A percentile compares a stretch with the other conserved stretches of the same genome.
phyloP scores from a whole-genome alignment of 805 yeast species.

The Metschnikowia reukaufii region DNA sequence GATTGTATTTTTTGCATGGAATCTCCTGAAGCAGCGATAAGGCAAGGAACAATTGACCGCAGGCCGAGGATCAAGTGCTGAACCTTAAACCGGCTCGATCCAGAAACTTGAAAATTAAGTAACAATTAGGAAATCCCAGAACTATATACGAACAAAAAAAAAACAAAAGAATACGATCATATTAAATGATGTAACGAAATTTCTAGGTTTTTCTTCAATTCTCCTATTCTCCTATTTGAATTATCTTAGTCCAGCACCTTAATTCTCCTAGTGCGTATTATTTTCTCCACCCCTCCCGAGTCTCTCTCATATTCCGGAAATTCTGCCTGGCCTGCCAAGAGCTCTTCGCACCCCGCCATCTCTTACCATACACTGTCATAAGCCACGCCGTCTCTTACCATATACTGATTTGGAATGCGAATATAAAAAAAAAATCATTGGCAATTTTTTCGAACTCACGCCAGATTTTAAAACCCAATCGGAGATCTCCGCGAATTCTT shows the following conservation, averaged over 20 bases:
- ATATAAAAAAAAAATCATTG: too few relatives aligned
- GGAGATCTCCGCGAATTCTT: background rate
- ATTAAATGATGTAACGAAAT: background rate
- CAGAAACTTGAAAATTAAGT: background rate
- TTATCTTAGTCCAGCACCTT: too few relatives aligned
- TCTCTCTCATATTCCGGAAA: background rate
- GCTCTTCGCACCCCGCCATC: background rate
- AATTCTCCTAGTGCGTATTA: too few relatives aligned
- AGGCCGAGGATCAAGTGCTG: background rate
- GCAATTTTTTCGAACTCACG: too few relatives aligned
- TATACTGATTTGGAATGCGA: conserved; percentile 5
- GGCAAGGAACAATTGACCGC: background rate
- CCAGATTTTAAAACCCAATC: too few relatives aligned
- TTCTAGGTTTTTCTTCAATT: too few relatives aligned
- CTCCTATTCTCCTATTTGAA: too few relatives aligned
- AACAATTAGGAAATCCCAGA: too few relatives aligned
- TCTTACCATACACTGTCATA: background rate
- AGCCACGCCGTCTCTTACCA: conserved; percentile 7
- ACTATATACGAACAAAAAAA: background rate
- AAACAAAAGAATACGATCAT: background rate
- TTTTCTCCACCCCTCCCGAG: too few relatives aligned
- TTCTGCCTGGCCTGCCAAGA: background rate
- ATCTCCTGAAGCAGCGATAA: background rate
- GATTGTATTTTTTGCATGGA: too few relatives aligned
- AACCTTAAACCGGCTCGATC: background rate